These are phyloP conservation scores for Chrysoporthe austroafricana DNA, from an alignment of 2,329 filamentous ascomycete species.

Conservation along the genomic window DNA sequence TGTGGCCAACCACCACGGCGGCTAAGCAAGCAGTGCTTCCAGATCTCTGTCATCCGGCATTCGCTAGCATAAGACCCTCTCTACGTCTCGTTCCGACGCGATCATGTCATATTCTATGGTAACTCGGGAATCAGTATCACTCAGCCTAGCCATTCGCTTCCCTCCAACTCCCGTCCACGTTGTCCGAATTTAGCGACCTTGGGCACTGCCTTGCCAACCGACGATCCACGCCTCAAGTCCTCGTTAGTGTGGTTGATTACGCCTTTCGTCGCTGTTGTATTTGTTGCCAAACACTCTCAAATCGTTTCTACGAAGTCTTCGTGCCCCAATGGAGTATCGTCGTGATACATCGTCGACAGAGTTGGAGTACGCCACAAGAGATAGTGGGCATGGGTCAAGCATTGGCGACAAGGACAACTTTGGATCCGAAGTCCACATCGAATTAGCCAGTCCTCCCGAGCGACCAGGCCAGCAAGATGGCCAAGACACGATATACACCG, in stretches of 20 bases:
- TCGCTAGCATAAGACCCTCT: not conserved
- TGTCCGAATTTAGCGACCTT: not conserved
- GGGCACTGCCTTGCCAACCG: not conserved
- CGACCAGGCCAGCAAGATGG: conserved; percentile 19
- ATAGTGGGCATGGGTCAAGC: conserved; percentile 12
- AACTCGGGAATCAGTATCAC: not conserved
- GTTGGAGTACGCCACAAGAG: not conserved
- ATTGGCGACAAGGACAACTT: conserved; percentile 18
- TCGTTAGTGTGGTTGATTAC: not conserved
- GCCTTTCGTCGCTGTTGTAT: not conserved
- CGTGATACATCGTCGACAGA: not conserved
- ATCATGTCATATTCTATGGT: not conserved
- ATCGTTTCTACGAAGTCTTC: not conserved
- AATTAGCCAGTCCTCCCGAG: not conserved
- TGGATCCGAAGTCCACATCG: conserved; percentile 1
- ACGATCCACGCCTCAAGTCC: no score
- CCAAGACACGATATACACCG: conserved; percentile 34
- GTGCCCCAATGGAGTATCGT: not conserved
- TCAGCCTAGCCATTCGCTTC: not conserved
- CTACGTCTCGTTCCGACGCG: not conserved
- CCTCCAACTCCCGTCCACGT: not conserved
- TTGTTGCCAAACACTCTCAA: not conserved
- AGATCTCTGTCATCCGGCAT: not conserved
- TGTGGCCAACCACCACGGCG: conserved; percentile 8
- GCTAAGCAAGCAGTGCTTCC: conserved; percentile 6